Evolutionary conservation across 495 filamentous ascomycete genomes (phyloP).

Genomic region (Cairneyella variabilis): DNA sequence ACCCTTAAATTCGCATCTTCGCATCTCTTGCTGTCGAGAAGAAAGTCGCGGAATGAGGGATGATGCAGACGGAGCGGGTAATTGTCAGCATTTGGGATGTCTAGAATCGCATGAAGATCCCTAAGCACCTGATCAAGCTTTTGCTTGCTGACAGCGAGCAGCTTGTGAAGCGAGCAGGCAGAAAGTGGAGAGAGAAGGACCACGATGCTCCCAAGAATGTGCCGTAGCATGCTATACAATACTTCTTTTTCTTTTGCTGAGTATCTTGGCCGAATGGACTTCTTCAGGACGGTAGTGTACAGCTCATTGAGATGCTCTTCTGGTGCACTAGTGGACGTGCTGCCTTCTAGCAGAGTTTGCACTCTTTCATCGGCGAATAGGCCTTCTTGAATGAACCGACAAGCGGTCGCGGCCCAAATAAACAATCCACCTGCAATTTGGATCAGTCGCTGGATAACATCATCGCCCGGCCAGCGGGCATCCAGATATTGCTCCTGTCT

Average conservation of each 20-base stretch:
- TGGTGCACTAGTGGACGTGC: neutral
- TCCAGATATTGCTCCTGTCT: neutral
- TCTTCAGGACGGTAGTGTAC: slow-evolving; percentile 5
- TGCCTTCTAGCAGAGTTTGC: no score
- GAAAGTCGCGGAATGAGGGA: slow-evolving; percentile 49
- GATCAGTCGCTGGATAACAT: slow-evolving; percentile 1
- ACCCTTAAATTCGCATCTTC: slow-evolving; percentile 30
- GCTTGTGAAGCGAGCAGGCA: slow-evolving; percentile 21
- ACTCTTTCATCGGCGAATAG: neutral
- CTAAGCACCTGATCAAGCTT: slow-evolving; percentile 22
- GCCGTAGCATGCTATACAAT: neutral
- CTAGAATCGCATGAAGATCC: slow-evolving; percentile 32
- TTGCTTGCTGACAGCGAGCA: slow-evolving; percentile 15
- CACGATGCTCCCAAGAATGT: slow-evolving; percentile 29
- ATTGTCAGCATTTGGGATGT: slow-evolving; percentile 32
- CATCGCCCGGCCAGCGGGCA: slow-evolving; percentile 4
- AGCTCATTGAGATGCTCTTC: slow-evolving; percentile 13
- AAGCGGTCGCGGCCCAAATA: no score
- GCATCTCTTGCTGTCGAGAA: slow-evolving; percentile 34
- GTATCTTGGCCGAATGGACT: neutral
- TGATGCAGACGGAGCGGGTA: no score
- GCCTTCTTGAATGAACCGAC: no score
- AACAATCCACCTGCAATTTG: no score
- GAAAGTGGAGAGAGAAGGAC: slow-evolving; percentile 31
- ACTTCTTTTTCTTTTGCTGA: neutral